A percentile compares a stretch with the other conserved stretches of the same genome.
Conservation (phyloP, 805 yeast species). For the Lipomyces yamanashiensis region DNA sequence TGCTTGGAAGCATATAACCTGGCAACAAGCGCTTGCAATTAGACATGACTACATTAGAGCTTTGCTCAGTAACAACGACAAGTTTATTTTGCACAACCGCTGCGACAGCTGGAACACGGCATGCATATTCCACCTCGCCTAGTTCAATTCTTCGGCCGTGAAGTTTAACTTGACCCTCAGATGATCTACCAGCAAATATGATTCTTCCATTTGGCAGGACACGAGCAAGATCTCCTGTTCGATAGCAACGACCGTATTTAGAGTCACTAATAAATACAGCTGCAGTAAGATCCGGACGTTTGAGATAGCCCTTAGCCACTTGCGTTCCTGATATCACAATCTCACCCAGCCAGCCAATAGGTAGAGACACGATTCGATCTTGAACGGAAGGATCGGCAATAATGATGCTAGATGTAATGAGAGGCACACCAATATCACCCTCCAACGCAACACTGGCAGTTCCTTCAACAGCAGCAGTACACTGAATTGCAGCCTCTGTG, state of each 20-base stretch:
- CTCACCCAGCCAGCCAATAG: constrained; percentile 42
- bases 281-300: constrained; percentile 37
- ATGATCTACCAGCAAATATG: constrained; percentile 37
- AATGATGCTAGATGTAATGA: constrained; percentile 26
- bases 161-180: constrained; percentile 43
- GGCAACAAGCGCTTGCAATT: constrained; percentile 29
- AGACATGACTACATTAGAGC: neutral
- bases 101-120: constrained; percentile 22
- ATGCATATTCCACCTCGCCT: constrained; percentile 41
- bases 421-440: constrained; percentile 36
- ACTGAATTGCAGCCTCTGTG: constrained; percentile 41
- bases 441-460: constrained; percentile 17
- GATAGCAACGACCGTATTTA: constrained; percentile 36
- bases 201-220: constrained; percentile 36
- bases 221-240: constrained; percentile 42
- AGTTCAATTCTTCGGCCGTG: constrained; percentile 44
- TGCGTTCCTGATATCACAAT: constrained; percentile 41
- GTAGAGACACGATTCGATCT: constrained; percentile 27
- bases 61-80: constrained; percentile 24
- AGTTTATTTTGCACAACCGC: constrained; percentile 13
- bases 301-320: constrained; percentile 41
- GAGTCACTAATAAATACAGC: constrained; percentile 33
- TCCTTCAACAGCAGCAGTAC: constrained; percentile 36
- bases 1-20: constrained; percentile 35
- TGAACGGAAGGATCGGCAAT: constrained; percentile 20